These are phyloP conservation scores for Pogostemon cablin DNA, from an alignment of 257 asterid genomes.

Conservation along the genomic window DNA sequence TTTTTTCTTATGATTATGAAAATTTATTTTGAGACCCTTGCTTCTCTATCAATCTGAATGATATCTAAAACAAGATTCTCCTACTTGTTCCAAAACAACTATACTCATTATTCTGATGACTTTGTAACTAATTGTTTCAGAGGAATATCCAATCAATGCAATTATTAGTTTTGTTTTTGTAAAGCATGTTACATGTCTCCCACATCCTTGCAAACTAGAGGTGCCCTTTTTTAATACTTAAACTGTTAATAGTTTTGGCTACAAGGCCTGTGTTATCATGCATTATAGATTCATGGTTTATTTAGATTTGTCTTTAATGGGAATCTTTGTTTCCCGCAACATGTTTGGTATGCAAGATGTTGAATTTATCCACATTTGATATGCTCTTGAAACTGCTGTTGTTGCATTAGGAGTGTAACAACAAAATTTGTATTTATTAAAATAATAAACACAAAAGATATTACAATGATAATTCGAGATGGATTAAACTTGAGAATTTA, in stretches of 20 bases:
- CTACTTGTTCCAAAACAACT: neutral
- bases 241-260: conserved; percentile 23
- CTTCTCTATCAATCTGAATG: conserved; percentile 1
- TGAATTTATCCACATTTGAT: conserved; percentile 96
- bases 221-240: conserved; percentile 9
- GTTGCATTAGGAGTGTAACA: conserved; percentile 86
- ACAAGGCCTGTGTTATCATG: conserved; percentile 19
- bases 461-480: too few relatives aligned
- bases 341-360: conserved; percentile 81
- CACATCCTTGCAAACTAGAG: conserved; percentile 13
- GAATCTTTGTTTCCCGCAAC: conserved; percentile 12
- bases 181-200: conserved; percentile 5
- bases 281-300: conserved; percentile 16
- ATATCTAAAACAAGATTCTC: neutral
- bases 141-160: conserved; percentile 4
- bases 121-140: conserved; percentile 19
- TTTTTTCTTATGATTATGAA: neutral
- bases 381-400: conserved; percentile 91
- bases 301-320: neutral
- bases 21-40: neutral
- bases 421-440: too few relatives aligned
- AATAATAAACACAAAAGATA: too few relatives aligned
- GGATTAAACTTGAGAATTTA: too few relatives aligned
- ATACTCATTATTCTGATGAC: conserved; percentile 10
- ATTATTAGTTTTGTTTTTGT: conserved; percentile 5